Evolutionary conservation across 2,329 filamentous ascomycete species (phyloP).

Genomic region (Aspergillus sp.): DNA sequence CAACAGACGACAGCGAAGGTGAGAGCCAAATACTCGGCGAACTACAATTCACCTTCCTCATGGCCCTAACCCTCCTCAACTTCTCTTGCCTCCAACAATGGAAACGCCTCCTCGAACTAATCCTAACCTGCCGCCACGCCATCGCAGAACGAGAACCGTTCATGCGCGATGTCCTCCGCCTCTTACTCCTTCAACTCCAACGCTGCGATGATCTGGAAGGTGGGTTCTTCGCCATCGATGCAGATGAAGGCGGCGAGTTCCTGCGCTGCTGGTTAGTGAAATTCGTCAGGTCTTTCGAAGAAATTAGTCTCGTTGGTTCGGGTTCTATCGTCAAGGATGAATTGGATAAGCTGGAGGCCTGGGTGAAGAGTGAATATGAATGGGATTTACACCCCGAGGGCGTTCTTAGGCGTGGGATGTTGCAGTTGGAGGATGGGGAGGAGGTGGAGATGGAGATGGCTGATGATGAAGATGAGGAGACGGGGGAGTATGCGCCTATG

Average conservation of each 20-base stretch:
- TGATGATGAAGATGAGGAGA: slow-evolving; percentile 58
- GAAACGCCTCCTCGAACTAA: slow-evolving; percentile 52
- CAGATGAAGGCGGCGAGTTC: slow-evolving; percentile 46
- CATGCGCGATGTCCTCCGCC: slow-evolving; percentile 46
- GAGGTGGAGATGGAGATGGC: slow-evolving; percentile 53
- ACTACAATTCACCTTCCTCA: slow-evolving; percentile 57
- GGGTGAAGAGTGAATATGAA: slow-evolving; percentile 48
- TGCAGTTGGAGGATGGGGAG: slow-evolving; percentile 59
- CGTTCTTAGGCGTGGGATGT: slow-evolving; percentile 50
- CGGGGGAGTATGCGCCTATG: slow-evolving; percentile 57
- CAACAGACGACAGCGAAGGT: slow-evolving; percentile 22
- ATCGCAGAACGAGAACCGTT: slow-evolving; percentile 43
- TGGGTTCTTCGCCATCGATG: slow-evolving; percentile 53
- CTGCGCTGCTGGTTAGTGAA: slow-evolving; percentile 46
- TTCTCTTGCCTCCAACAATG: slow-evolving; percentile 61
- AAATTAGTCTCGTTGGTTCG: slow-evolving; percentile 26
- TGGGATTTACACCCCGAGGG: slow-evolving; percentile 51
- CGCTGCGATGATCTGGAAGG: slow-evolving; percentile 55
- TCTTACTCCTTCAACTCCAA: slow-evolving; percentile 48
- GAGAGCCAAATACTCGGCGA: slow-evolving; percentile 48
- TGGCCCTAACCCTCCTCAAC: slow-evolving; percentile 58
- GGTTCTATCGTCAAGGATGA: slow-evolving; percentile 44
- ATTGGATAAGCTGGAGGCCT: slow-evolving; percentile 50
- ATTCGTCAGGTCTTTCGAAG: slow-evolving; percentile 48
- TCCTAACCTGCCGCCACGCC: slow-evolving; percentile 52